Evolutionary conservation across 495 filamentous ascomycete genomes (phyloP).

Genomic region (Tuber microsphaerosporum): DNA sequence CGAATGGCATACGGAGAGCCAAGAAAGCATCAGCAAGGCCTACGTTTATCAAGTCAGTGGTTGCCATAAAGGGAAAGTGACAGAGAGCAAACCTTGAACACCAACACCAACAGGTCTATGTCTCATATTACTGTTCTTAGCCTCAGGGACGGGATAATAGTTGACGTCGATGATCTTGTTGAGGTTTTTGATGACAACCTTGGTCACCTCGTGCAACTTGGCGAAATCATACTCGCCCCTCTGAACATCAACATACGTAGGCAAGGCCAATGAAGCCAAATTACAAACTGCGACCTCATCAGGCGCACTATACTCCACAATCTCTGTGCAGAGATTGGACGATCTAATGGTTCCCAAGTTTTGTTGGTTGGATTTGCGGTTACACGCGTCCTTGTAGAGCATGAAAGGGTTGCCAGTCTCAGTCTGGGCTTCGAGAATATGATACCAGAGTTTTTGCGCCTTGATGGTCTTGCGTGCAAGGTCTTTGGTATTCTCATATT

Average conservation of each 20-base stretch:
- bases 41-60: constrained; percentile 8
- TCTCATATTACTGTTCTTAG: constrained; percentile 88
- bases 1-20: constrained; percentile 91
- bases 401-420: constrained; percentile 99
- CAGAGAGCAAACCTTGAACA: constrained; percentile 64
- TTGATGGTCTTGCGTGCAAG: constrained; percentile 83
- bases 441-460: constrained; percentile 98
- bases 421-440: constrained; percentile 92
- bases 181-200: constrained; percentile 82
- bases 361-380: constrained; percentile 99
- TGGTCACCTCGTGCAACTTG: constrained; percentile 86
- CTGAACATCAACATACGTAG: constrained; percentile 76
- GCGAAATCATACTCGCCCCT: constrained; percentile 83
- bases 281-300: constrained; percentile 99
- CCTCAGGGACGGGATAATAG: constrained; percentile 91
- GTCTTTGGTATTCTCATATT: constrained; percentile 79
- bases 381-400: constrained; percentile 98
- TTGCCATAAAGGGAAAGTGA: not conserved
- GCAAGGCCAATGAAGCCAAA: constrained; percentile 85
- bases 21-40: constrained; percentile 93
- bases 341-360: constrained; percentile 95
- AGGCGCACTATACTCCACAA: constrained; percentile 91
- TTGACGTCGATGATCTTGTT: constrained; percentile 98
- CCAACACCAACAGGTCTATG: constrained; percentile 91
- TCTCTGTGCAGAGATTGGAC: constrained; percentile 98